Evolutionary conservation across 495 filamentous ascomycete species (phyloP), one percentile per base, ranked within the genome.

Genomic region (Penicillium argentinense): DNA sequence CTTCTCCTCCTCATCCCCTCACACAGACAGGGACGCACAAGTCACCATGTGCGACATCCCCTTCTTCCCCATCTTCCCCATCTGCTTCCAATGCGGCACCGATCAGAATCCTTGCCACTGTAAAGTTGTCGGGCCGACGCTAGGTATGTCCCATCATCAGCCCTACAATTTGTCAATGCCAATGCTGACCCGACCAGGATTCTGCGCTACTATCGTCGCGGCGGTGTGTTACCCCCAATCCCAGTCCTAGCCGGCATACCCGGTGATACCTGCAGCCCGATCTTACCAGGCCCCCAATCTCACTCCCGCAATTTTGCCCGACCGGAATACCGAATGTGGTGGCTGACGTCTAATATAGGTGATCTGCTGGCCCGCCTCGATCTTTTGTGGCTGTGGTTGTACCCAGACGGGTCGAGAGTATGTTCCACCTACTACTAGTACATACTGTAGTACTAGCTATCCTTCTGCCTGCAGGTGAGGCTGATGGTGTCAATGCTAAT

Each of bases 71-170:
- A 59, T 71, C 57, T 68, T 77, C 45, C 76, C 76, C 1, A 66
- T 79, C 52, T 79, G 76, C 51, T 74, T 79, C 59, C 76, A 79
- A 58, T 78, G 75, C 54, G 75, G 75, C 27, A 79, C 76, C 2
- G 75, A 78, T 45, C 77, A 82, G 59, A 84, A 84, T 49, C 80
- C 80, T 1, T 83, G 81, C 44, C 78, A 73, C 40, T 82, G 78
- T 62, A 83, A 83, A 49, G 74, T 84, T 11, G 74, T 84, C 18
- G 79, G 81, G 8, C 81, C 81, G 18, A 82, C 79, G 1, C 45
- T 83, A 17, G 79, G 78, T 70, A 67, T 38, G 59, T 56, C 24
- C 12, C 1, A 34, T n/a, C 30, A 9, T 44, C 28, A n/a, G 5
- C 9, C 4, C 12, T 30, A n/a, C 4, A 30, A 3, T 30, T 38